Evolutionary conservation across 257 asterid species (phyloP).

Genomic region (Solanum pimpinellifolium): DNA sequence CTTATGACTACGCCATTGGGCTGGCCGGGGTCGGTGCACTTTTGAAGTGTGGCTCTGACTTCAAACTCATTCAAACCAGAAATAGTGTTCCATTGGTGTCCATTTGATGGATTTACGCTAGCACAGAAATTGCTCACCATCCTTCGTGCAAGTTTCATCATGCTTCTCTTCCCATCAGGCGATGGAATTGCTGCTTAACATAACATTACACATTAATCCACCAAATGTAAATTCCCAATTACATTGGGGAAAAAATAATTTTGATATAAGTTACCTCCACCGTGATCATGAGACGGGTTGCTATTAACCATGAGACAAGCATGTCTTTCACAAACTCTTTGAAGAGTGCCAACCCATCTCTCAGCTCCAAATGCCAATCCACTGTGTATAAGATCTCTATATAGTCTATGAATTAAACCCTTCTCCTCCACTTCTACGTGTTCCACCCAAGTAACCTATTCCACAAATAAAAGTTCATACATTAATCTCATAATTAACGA

Average conservation of each 20-base stretch:
- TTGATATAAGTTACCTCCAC: constrained; percentile 44
- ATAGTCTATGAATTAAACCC: constrained; percentile 44
- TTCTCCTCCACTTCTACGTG: constrained; percentile 88
- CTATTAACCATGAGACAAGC: constrained; percentile 67
- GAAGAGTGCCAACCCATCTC: constrained; percentile 80
- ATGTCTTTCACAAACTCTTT: constrained; percentile 69
- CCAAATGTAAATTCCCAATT: background rate
- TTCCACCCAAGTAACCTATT: constrained; percentile 88
- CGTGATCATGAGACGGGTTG: constrained; percentile 54
- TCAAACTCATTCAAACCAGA: constrained; percentile 60
- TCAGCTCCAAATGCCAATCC: constrained; percentile 92
- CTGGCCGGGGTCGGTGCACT: constrained; percentile 73
- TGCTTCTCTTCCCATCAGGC: constrained; percentile 74
- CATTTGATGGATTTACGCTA: constrained; percentile 58
- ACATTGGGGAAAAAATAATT: background rate
- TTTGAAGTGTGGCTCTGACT: constrained; percentile 65
- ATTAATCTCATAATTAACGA: background rate
- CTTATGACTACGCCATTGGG: constrained; percentile 77
- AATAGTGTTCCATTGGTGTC: constrained; percentile 70
- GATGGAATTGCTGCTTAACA: constrained; percentile 52
- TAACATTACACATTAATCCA: background rate
- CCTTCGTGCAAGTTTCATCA: constrained; percentile 90
- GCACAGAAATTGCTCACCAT: constrained; percentile 81
- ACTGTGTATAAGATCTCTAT: constrained; percentile 56
- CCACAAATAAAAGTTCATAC: background rate